phyloP scores from a whole-genome alignment of 805 yeast genomes.

The Ogataea paraovalis region DNA sequence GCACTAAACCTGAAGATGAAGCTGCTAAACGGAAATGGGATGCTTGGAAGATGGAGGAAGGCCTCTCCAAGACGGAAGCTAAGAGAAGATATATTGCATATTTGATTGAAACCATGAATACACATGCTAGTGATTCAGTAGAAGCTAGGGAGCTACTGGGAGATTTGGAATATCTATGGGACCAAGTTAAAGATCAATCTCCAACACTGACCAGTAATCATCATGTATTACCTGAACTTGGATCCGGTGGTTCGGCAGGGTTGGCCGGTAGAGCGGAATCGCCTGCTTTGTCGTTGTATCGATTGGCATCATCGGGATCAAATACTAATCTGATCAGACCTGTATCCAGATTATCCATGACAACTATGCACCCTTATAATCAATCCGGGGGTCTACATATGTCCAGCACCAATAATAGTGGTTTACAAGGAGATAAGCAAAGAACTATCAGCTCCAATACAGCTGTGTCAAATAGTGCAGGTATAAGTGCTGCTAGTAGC shows the following conservation, averaged over 20 bases:
- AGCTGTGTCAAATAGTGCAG: slow-evolving; percentile 12
- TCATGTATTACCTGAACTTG: neutral
- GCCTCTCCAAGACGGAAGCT: slow-evolving; percentile 65
- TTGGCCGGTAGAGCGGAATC: slow-evolving; percentile 25
- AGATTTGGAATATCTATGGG: slow-evolving; percentile 74
- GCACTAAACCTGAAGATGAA: slow-evolving; percentile 56
- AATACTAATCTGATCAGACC: slow-evolving; percentile 27
- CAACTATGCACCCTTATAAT: slow-evolving; percentile 10
- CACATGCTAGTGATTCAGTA: slow-evolving; percentile 61
- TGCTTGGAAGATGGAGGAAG: slow-evolving; percentile 78
- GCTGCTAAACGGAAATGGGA: slow-evolving; percentile 76
- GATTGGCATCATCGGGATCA: slow-evolving; percentile 29
- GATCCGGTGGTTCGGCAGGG: neutral
- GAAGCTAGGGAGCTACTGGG: slow-evolving; percentile 62
- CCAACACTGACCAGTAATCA: neutral
- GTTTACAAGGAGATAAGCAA: slow-evolving; percentile 6
- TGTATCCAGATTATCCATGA: slow-evolving; percentile 26
- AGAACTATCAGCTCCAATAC: slow-evolving; percentile 19
- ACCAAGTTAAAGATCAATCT: slow-evolving; percentile 42
- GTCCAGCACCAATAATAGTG: neutral
- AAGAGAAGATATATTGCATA: slow-evolving; percentile 65
- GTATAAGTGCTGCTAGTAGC: slow-evolving; percentile 8
- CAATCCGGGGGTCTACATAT: slow-evolving; percentile 1
- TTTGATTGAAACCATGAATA: slow-evolving; percentile 67
- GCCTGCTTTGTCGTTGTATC: slow-evolving; percentile 32